Conservation (phyloP, 2,329 filamentous ascomycete species). For the Thermomyces lanuginosus region DNA sequence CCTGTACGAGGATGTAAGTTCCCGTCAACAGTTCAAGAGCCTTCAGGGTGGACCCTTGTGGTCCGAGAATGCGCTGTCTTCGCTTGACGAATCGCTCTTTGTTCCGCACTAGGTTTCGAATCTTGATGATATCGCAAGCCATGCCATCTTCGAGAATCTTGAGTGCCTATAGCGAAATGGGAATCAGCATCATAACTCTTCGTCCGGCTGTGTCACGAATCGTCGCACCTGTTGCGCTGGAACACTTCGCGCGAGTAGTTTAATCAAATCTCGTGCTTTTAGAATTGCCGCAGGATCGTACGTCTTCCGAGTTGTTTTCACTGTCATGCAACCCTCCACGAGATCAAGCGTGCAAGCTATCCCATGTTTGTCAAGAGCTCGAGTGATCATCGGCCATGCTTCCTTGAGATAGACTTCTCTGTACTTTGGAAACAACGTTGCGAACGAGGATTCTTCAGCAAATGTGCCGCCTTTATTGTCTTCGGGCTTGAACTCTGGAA, state of each 20-base stretch:
- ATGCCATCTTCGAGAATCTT: slow-evolving; percentile 88
- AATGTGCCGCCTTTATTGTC: slow-evolving; percentile 80
- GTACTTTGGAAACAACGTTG: slow-evolving; percentile 79
- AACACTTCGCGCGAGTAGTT: slow-evolving; percentile 76
- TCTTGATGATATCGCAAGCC: slow-evolving; percentile 92
- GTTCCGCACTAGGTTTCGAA: slow-evolving; percentile 73
- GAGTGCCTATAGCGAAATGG: slow-evolving; percentile 39
- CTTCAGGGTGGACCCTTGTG: slow-evolving; percentile 81
- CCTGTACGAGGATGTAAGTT: slow-evolving; percentile 89
- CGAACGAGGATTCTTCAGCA: slow-evolving; percentile 81
- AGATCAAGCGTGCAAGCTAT: slow-evolving; percentile 87
- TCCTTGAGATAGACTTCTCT: slow-evolving; percentile 86
- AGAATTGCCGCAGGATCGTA: slow-evolving; percentile 85
- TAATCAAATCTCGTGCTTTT: slow-evolving; percentile 87
- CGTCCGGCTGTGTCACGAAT: background rate
- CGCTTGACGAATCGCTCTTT: slow-evolving; percentile 94
- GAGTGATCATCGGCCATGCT: slow-evolving; percentile 81
- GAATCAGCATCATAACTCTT: slow-evolving; percentile 6
- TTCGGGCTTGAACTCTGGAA: slow-evolving; percentile 68
- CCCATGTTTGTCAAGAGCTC: slow-evolving; percentile 68
- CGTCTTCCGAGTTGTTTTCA: slow-evolving; percentile 84
- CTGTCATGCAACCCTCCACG: slow-evolving; percentile 90
- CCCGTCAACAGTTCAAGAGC: slow-evolving; percentile 81
- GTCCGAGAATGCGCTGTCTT: slow-evolving; percentile 79
- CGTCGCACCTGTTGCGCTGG: slow-evolving; percentile 59